Evolutionary conservation across 768 basidiomycete genomes (phyloP).

Genomic region (Leccinum uliginosum): DNA sequence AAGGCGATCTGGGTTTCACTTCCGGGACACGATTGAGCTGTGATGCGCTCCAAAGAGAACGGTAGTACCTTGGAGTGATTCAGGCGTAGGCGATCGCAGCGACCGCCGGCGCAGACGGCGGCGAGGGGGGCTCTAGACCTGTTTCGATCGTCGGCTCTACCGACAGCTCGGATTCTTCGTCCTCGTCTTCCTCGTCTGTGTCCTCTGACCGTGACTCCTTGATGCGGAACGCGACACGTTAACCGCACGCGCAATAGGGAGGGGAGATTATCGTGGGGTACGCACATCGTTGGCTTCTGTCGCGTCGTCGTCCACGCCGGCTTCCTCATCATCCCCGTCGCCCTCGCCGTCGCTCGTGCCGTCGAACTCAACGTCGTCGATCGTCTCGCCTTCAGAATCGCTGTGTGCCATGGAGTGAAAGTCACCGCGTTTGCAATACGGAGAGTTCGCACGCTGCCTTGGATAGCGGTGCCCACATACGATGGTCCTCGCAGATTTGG

Average conservation of each 20-base stretch:
- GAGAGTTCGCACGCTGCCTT: conserved; percentile 29
- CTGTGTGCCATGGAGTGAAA: conserved; percentile 41
- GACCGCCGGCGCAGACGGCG: conserved; percentile 27
- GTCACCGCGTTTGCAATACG: background rate
- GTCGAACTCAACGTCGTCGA: conserved; percentile 59
- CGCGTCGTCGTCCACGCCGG: conserved; percentile 55
- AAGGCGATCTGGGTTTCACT: conserved; percentile 41
- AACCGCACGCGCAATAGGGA: background rate
- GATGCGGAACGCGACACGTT: conserved; percentile 3
- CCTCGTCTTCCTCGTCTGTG: conserved; percentile 54
- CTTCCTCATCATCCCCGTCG: conserved; percentile 46
- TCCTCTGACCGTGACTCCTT: conserved; percentile 59
- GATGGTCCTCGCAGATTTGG: conserved; percentile 97
- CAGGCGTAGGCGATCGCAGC: conserved; percentile 28
- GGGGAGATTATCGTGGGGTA: conserved; percentile 5
- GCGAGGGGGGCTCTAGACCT: conserved; percentile 25
- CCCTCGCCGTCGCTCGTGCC: conserved; percentile 37
- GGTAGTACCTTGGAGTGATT: conserved; percentile 31
- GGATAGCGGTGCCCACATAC: conserved; percentile 11
- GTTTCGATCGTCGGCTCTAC: conserved; percentile 28
- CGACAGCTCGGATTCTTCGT: conserved; percentile 42
- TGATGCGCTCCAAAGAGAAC: background rate
- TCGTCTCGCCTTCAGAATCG: conserved; percentile 62
- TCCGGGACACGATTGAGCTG: conserved; percentile 23
- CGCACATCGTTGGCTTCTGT: conserved; percentile 72